Evolutionary conservation across 2,329 filamentous ascomycete species (phyloP).

Genomic region (Diplodia corticola): DNA sequence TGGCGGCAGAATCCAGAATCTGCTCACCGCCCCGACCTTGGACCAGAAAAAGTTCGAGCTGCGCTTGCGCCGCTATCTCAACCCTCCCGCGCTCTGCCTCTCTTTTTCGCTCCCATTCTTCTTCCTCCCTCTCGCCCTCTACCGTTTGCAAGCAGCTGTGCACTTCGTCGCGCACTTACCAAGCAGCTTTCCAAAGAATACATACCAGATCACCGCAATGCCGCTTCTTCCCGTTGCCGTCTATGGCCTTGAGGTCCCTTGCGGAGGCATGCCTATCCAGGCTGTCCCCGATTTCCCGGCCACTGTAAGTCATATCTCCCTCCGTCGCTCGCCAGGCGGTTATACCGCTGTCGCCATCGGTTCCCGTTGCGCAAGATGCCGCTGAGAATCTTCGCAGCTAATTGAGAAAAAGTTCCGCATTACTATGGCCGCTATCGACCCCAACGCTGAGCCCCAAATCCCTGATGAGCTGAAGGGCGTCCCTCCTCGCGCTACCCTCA

Average conservation of each 20-base stretch:
- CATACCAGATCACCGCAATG: slow-evolving; percentile 30
- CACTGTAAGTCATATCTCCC: slow-evolving; percentile 64
- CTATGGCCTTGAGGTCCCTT: slow-evolving; percentile 88
- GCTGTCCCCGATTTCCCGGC: slow-evolving; percentile 78
- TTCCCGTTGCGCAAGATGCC: slow-evolving; percentile 15
- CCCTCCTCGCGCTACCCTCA: slow-evolving; percentile 76
- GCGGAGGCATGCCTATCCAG: slow-evolving; percentile 79
- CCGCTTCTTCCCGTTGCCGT: slow-evolving; percentile 66
- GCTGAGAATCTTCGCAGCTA: slow-evolving; percentile 24
- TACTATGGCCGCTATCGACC: slow-evolving; percentile 98
- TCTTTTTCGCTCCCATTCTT: slow-evolving; percentile 22
- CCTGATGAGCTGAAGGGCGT: slow-evolving; percentile 42
- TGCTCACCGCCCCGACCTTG: not conserved
- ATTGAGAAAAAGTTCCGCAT: slow-evolving; percentile 73
- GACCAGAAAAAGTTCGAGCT: slow-evolving; percentile 19
- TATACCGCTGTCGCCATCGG: not conserved
- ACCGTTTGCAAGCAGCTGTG: not conserved
- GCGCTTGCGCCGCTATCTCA: slow-evolving; percentile 1
- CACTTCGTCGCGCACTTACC: slow-evolving; percentile 9
- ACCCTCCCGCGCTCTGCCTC: slow-evolving; percentile 5
- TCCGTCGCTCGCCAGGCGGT: not conserved
- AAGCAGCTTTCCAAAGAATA: slow-evolving; percentile 1
- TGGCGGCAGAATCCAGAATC: slow-evolving; percentile 5
- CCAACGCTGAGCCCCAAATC: slow-evolving; percentile 63
- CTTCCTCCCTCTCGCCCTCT: not conserved